Conservation (phyloP, 441 rosid genomes). For the Raphanus hybrid region DNA sequence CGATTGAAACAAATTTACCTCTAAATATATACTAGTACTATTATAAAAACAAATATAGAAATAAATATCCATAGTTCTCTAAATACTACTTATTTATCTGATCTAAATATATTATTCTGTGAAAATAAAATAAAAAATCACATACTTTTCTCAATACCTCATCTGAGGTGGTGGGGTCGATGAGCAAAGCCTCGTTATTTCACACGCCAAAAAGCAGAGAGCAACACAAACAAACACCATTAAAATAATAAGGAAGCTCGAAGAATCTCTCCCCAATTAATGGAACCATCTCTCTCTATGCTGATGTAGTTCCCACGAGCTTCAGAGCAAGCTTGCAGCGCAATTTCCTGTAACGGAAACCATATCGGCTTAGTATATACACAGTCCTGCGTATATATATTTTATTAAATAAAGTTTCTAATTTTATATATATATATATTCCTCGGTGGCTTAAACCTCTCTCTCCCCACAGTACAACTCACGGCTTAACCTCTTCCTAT, state of each 20-base stretch:
- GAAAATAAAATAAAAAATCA: not conserved
- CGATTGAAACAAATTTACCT: too few relatives aligned
- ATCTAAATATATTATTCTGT: not conserved
- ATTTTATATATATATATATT: constrained; percentile 35
- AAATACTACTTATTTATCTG: not conserved
- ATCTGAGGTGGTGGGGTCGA: constrained; percentile 34
- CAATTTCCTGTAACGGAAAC: constrained; percentile 32
- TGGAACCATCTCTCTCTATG: constrained; percentile 32
- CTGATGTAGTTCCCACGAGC: constrained; percentile 42
- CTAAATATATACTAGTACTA: too few relatives aligned
- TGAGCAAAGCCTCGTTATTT: constrained; percentile 17
- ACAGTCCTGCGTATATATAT: not conserved
- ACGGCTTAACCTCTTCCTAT: not conserved
- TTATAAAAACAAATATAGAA: too few relatives aligned
- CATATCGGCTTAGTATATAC: not conserved
- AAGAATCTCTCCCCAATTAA: constrained; percentile 30
- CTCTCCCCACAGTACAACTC: constrained; percentile 12
- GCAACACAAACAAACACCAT: not conserved
- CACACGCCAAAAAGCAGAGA: constrained; percentile 26
- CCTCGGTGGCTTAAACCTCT: constrained; percentile 9
- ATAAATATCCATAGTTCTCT: not conserved
- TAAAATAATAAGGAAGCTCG: constrained; percentile 7
- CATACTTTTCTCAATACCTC: constrained; percentile 16
- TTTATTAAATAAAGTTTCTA: constrained; percentile 1
- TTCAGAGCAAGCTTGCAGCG: constrained; percentile 22